Evolutionary conservation across 306 rosid species (phyloP).

Genomic region (Dicorynia guianensis): DNA sequence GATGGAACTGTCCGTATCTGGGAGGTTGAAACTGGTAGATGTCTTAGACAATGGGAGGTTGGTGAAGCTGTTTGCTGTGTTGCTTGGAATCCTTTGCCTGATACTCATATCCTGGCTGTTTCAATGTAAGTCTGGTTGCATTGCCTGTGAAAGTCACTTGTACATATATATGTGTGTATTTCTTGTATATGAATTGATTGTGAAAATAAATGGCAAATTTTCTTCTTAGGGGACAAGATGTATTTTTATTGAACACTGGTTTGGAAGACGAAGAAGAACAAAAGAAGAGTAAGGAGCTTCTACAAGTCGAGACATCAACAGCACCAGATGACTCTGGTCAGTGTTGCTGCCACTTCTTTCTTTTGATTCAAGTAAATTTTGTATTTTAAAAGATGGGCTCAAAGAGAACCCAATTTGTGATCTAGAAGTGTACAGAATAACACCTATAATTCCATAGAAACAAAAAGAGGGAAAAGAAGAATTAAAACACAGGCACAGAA

Average conservation of each 20-base stretch:
- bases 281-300: conserved; percentile 68
- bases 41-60: conserved; percentile 75
- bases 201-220: conserved; percentile 21
- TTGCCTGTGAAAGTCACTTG: neutral
- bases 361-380: conserved; percentile 12
- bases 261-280: conserved; percentile 86
- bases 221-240: conserved; percentile 75
- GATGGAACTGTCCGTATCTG: conserved; percentile 94
- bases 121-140: conserved; percentile 66
- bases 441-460: neutral
- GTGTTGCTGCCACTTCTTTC: conserved; percentile 42
- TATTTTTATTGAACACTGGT: conserved; percentile 71
- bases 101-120: conserved; percentile 75
- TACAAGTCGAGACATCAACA: conserved; percentile 55
- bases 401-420: neutral
- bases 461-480: neutral
- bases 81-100: conserved; percentile 89
- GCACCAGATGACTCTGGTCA: conserved; percentile 68
- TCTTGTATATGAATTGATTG: conserved; percentile 31
- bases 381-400: conserved; percentile 20
- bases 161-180: no score
- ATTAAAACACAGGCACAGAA: neutral
- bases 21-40: conserved; percentile 94
- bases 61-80: conserved; percentile 85
- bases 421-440: neutral